These are phyloP conservation scores for Paecilomyces fulvus DNA, from an alignment of 2,329 filamentous ascomycete species.

Conservation along the genomic window DNA sequence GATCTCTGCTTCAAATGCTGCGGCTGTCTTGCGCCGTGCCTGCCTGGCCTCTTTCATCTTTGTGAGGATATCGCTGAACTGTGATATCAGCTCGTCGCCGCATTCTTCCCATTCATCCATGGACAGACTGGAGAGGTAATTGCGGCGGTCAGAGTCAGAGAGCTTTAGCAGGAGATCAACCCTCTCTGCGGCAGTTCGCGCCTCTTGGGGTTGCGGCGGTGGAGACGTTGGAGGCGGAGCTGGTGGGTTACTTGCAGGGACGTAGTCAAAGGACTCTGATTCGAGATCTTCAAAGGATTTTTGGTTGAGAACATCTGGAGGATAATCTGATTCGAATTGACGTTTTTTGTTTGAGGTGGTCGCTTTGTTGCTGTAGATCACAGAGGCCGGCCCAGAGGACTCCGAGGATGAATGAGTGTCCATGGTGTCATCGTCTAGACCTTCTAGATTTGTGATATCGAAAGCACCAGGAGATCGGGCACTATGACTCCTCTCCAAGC, in stretches of 20 bases:
- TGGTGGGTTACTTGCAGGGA: slow-evolving; percentile 22
- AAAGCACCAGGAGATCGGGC: slow-evolving; percentile 20
- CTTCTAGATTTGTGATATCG: slow-evolving; percentile 24
- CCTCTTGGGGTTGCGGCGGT: slow-evolving; percentile 8
- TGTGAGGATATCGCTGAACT: slow-evolving; percentile 43
- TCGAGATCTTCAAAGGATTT: slow-evolving; percentile 44
- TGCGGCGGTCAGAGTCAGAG: slow-evolving; percentile 32
- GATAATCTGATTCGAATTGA: slow-evolving; percentile 40
- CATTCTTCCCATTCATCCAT: slow-evolving; percentile 54
- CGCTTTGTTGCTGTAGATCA: slow-evolving; percentile 7
- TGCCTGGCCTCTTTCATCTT: slow-evolving; percentile 46
- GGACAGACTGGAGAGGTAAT: slow-evolving; percentile 45
- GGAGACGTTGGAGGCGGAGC: slow-evolving; percentile 13
- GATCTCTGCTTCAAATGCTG: slow-evolving; percentile 48
- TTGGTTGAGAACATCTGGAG: slow-evolving; percentile 32
- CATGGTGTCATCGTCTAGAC: slow-evolving; percentile 13
- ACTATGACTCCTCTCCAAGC: slow-evolving; percentile 16
- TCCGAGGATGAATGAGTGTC: not conserved
- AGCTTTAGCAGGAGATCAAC: slow-evolving; percentile 29
- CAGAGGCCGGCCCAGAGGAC: not conserved
- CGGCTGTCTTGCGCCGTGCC: slow-evolving; percentile 45
- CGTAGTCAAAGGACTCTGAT: slow-evolving; percentile 42
- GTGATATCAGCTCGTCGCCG: slow-evolving; percentile 52
- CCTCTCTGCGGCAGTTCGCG: slow-evolving; percentile 22
- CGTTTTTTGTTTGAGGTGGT: slow-evolving; percentile 20